A percentile compares a stretch with the other conserved stretches of the same genome.
These are phyloP conservation scores for Plasmodium reichenowi DNA, from an alignment of 169 alveolate species.

Conservation along the genomic window DNA sequence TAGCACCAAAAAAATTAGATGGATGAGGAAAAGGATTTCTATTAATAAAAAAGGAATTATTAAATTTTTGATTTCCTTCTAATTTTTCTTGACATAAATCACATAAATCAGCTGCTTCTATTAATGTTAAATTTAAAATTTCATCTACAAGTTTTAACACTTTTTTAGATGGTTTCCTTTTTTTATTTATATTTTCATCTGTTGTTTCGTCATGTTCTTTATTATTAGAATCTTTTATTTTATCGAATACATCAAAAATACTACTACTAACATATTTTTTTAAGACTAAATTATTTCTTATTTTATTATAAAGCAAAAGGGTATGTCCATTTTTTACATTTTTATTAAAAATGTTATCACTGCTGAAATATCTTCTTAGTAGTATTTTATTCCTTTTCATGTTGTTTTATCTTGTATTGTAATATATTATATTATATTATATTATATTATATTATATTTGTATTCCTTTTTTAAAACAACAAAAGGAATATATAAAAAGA, in stretches of 20 bases:
- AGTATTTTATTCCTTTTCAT: constrained; percentile 4
- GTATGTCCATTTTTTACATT: not conserved
- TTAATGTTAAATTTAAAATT: constrained; percentile 86
- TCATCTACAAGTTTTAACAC: constrained; percentile 89
- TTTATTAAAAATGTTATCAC: not conserved
- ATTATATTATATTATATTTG: not conserved
- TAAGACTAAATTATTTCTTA: not conserved
- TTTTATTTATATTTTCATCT: constrained; percentile 2
- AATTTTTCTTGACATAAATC: constrained; percentile 89
- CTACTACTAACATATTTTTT: constrained; percentile 14
- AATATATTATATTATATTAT: too few relatives aligned
- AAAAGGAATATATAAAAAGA: not conserved
- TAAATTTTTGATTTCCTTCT: constrained; percentile 79
- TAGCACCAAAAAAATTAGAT: constrained; percentile 16
- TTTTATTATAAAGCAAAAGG: not conserved
- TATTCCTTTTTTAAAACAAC: not conserved
- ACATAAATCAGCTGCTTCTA: constrained; percentile 92
- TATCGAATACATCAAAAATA: constrained; percentile 23
- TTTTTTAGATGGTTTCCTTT: constrained; percentile 73
- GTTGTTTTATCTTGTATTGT: too few relatives aligned
- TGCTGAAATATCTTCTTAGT: constrained; percentile 3
- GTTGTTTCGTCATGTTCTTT: constrained; percentile 1
- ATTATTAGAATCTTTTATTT: constrained; percentile 23
- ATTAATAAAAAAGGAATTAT: constrained; percentile 79
- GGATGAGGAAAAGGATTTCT: constrained; percentile 92